Conservation (phyloP, 495 filamentous ascomycete genomes). For the Baudoinia panamericana region DNA sequence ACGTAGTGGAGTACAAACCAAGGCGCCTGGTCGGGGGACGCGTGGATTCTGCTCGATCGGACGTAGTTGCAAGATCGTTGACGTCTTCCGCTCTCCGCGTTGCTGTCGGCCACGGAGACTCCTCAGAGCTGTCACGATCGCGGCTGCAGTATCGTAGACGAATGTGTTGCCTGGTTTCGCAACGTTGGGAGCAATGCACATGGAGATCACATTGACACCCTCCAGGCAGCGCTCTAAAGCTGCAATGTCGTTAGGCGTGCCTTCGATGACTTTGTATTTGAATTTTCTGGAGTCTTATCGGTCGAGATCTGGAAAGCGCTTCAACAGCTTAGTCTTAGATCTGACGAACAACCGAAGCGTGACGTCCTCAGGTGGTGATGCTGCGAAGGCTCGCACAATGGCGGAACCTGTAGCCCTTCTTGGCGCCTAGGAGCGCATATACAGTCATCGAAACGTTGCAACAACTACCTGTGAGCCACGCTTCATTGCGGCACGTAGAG, state of each 20-base stretch:
- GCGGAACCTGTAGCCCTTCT: slow-evolving; percentile 20
- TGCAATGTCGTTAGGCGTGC: slow-evolving; percentile 9
- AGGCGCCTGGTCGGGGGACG: neutral
- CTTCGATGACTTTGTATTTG: slow-evolving; percentile 13
- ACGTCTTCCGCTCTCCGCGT: slow-evolving; percentile 2
- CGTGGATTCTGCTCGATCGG: slow-evolving; percentile 5
- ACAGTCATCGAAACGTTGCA: no score
- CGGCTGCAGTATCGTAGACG: slow-evolving; percentile 13
- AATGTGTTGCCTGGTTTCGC: slow-evolving; percentile 4
- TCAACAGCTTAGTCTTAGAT: slow-evolving; percentile 15
- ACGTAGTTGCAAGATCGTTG: slow-evolving; percentile 14
- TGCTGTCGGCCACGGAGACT: neutral
- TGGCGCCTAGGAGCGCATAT: slow-evolving; percentile 20
- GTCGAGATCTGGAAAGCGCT: slow-evolving; percentile 18
- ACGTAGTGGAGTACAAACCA: slow-evolving; percentile 15
- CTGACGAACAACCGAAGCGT: slow-evolving; percentile 19
- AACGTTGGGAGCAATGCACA: slow-evolving; percentile 19
- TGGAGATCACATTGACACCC: slow-evolving; percentile 11
- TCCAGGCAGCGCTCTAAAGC: slow-evolving; percentile 10
- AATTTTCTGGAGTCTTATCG: slow-evolving; percentile 1
- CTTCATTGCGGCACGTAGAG: no score
- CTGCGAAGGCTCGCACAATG: slow-evolving; percentile 17
- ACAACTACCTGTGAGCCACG: no score
- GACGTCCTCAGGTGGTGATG: slow-evolving; percentile 18
- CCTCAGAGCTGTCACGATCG: slow-evolving; percentile 11